Evolutionary conservation across 345 rosid genomes (phyloP), one percentile per base, ranked within the genome.

Genomic region (Gossypium turneri): DNA sequence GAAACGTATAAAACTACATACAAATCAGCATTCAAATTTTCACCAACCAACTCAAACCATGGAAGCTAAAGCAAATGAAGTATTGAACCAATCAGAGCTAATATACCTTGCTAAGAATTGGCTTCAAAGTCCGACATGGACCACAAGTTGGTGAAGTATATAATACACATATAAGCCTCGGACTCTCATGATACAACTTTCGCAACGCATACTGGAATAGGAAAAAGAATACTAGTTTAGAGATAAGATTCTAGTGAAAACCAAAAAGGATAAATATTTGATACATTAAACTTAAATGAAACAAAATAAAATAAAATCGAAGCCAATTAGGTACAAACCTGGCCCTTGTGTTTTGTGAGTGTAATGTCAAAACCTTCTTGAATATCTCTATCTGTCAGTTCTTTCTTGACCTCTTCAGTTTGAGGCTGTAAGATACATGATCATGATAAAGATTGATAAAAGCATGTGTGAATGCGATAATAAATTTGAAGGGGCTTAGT

Each of bases 71-170:
- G 9, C 6, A n/a, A 44, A 16, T 41, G 29, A 65, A 78, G 43
- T 34, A 72, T 27, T 47, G 19, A 45, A 55, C 44, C 61, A 66
- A 27, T 17, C 48, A 19, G 24, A 43, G 55, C 27, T 12, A 19
- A 55, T 51, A 7, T 67, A 94, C 99, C 98, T 89, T 90, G 94
- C 88, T 85, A 72, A 92, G 90, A 84, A 94, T 94, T 81, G 98
- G 99, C 88, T 94, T 94, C 81, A 94, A 86, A 60, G 98, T 94
- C 77, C 96, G 85, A 77, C 99, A 94, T 56, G 98, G 99, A 79
- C 99, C 99, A 76, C 99, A 94, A 22, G 97, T 91, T 76, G 97
- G 98, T 72, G 98, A 62, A 27, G 99, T 94, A 77, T 92, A 91
- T 38, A 94, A 84, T 44, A 92, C 98, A 79, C 90, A 87, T 66